phyloP scores from a whole-genome alignment of 139 green algal genomes.

The Asterochloris sp. region DNA sequence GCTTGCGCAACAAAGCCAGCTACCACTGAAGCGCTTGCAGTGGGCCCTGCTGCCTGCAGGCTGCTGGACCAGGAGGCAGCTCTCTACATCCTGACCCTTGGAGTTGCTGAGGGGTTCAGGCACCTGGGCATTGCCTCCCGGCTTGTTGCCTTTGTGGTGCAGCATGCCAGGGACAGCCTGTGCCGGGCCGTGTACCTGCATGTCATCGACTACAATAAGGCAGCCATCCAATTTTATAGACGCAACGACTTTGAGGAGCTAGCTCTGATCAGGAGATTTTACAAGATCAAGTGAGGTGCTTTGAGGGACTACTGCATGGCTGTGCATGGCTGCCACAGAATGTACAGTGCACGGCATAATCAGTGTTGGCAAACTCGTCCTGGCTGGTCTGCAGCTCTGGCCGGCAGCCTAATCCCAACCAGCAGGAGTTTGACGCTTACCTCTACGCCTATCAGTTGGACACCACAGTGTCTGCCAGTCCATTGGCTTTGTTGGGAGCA shows the following conservation, averaged over 20 bases:
- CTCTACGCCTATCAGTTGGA: slow-evolving; percentile 16
- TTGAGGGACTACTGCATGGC: not conserved
- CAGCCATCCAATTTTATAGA: slow-evolving; percentile 10
- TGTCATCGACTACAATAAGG: slow-evolving; percentile 24
- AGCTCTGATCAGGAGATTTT: slow-evolving; percentile 13
- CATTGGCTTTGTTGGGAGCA: slow-evolving; percentile 10
- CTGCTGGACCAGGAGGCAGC: slow-evolving; percentile 11
- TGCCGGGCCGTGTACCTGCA: slow-evolving; percentile 18
- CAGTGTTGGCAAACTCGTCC: not conserved
- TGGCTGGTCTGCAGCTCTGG: slow-evolving; percentile 8
- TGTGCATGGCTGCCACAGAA: no score
- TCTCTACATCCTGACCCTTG: slow-evolving; percentile 21
- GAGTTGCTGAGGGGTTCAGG: slow-evolving; percentile 6
- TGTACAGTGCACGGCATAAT: not conserved
- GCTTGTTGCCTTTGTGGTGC: slow-evolving; percentile 2
- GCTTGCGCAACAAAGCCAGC: not conserved
- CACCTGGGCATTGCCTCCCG: slow-evolving; percentile 9
- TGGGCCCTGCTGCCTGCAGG: not conserved
- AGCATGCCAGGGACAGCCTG: not conserved
- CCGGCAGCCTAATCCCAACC: slow-evolving; percentile 12
- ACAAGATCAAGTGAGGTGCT: slow-evolving; percentile 6
- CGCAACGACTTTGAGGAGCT: slow-evolving; percentile 16
- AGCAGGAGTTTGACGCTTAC: slow-evolving; percentile 10
- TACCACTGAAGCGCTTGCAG: not conserved
- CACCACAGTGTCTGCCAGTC: not conserved